Percentiles rank a stretch among this genome's conserved stretches.
These are phyloP conservation scores for Coffea eugenioides DNA, from an alignment of 257 asterid genomes.

Conservation along the genomic window DNA sequence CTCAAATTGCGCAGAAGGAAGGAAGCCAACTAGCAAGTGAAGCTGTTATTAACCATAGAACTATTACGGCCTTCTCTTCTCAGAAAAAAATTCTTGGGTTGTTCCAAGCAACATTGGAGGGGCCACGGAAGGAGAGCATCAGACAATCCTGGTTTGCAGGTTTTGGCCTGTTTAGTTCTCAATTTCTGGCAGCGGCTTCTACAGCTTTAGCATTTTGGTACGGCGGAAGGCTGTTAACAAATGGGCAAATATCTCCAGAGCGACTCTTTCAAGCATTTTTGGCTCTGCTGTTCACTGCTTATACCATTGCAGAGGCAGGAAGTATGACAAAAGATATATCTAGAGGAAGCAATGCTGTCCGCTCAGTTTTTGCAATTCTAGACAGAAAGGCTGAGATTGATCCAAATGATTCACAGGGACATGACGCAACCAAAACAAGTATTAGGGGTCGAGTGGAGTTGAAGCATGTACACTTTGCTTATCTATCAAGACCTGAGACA, in stretches of 20 bases:
- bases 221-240: conserved; percentile 59
- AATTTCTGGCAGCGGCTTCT: conserved; percentile 72
- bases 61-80: conserved; percentile 75
- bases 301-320: conserved; percentile 87
- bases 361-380: conserved; percentile 70
- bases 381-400: conserved; percentile 62
- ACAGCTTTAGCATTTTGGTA: conserved; percentile 84
- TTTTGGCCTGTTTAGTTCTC: conserved; percentile 68
- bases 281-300: conserved; percentile 76
- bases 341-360: conserved; percentile 68
- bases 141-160: conserved; percentile 76
- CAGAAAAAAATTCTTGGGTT: conserved; percentile 51
- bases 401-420: conserved; percentile 37
- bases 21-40: conserved; percentile 82
- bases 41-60: conserved; percentile 72
- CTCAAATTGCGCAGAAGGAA: conserved; percentile 62
- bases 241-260: conserved; percentile 47
- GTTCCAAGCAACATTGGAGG: conserved; percentile 39
- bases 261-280: conserved; percentile 73
- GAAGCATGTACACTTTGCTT: conserved; percentile 52
- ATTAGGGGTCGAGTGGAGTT: conserved; percentile 64
- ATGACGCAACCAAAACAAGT: conserved; percentile 30
- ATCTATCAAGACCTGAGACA: conserved; percentile 68
- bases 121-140: conserved; percentile 52
- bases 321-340: conserved; percentile 89